A percentile compares a stretch with the other conserved stretches of the same genome.
These are phyloP conservation scores for Aureobasidium sp. DNA, from an alignment of 2,329 filamentous ascomycete genomes.

Conservation along the genomic window DNA sequence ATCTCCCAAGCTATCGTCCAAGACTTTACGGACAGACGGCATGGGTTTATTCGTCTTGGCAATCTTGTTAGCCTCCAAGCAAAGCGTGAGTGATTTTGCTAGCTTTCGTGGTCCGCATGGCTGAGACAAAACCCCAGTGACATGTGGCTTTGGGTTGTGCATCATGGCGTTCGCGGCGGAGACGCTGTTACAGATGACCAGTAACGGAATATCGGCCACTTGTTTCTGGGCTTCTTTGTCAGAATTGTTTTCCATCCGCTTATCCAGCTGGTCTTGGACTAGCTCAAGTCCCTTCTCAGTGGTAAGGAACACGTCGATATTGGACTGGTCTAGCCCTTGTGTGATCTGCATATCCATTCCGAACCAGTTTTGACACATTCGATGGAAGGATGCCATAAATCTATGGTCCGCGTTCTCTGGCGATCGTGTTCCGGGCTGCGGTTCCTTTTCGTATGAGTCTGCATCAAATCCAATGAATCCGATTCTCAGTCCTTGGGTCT, in stretches of 20 bases:
- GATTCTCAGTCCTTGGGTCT: not conserved
- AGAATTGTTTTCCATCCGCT: not conserved
- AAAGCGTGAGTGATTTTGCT: slow-evolving; percentile 13
- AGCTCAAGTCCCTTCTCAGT: slow-evolving; percentile 2
- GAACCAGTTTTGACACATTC: slow-evolving; percentile 11
- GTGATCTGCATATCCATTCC: slow-evolving; percentile 8
- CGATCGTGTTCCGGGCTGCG: not conserved
- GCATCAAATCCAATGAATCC: slow-evolving; percentile 6
- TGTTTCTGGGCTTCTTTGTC: not conserved
- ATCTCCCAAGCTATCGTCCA: not conserved
- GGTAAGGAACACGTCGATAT: slow-evolving; percentile 7
- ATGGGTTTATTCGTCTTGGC: not conserved
- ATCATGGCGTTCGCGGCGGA: slow-evolving; percentile 6
- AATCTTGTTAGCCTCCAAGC: not conserved
- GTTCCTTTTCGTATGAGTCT: not conserved
- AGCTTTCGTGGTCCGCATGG: slow-evolving; percentile 16
- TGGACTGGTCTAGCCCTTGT: not conserved
- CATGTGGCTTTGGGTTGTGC: not conserved
- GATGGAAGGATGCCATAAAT: slow-evolving; percentile 10
- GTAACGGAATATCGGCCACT: not conserved
- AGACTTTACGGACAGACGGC: not conserved
- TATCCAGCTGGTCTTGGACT: not conserved
- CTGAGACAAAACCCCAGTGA: not conserved
- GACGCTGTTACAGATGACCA: slow-evolving; percentile 8
- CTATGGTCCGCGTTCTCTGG: slow-evolving; percentile 3